phyloP scores from a whole-genome alignment of 2,329 filamentous ascomycete genomes.

The Chaetomium strumarium region DNA sequence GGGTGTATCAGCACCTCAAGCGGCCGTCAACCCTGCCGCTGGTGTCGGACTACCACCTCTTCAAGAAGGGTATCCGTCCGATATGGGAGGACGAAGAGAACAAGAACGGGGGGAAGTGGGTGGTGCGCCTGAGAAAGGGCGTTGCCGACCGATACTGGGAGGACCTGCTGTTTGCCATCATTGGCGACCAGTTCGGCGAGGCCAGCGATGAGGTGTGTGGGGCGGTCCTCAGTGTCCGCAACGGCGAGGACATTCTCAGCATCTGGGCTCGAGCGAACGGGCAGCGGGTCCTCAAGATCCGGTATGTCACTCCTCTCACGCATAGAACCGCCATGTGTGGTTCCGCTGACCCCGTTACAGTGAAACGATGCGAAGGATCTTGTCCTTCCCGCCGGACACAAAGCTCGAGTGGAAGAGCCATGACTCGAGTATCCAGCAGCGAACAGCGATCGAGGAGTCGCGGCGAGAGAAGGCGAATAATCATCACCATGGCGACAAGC shows the following conservation, averaged over 20 bases:
- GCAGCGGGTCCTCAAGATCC: constrained; percentile 90
- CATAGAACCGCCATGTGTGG: background rate
- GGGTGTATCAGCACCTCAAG: constrained; percentile 82
- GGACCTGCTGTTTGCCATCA: constrained; percentile 80
- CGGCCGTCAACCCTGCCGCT: constrained; percentile 80
- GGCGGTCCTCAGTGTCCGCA: constrained; percentile 86
- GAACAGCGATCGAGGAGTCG: constrained; percentile 83
- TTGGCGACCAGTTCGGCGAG: constrained; percentile 91
- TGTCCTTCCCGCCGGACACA: constrained; percentile 81
- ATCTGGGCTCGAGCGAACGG: constrained; percentile 96
- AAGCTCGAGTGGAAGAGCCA: constrained; percentile 94
- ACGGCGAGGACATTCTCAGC: constrained; percentile 93
- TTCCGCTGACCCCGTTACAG: constrained; percentile 39
- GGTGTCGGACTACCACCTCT: constrained; percentile 96
- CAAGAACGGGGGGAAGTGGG: constrained; percentile 94
- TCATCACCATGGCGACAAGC: constrained; percentile 31
- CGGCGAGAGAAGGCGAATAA: constrained; percentile 73
- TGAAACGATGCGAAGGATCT: constrained; percentile 87
- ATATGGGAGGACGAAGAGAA: constrained; percentile 99
- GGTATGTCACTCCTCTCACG: constrained; percentile 48
- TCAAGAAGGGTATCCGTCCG: constrained; percentile 91
- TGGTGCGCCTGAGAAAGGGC: constrained; percentile 93
- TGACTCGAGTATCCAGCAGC: constrained; percentile 90
- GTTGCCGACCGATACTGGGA: constrained; percentile 97
- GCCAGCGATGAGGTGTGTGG: constrained; percentile 92